A percentile compares a stretch with the other conserved stretches of the same genome.
phyloP scores from a whole-genome alignment of 257 asterid species.

The Petunia axillaris region DNA sequence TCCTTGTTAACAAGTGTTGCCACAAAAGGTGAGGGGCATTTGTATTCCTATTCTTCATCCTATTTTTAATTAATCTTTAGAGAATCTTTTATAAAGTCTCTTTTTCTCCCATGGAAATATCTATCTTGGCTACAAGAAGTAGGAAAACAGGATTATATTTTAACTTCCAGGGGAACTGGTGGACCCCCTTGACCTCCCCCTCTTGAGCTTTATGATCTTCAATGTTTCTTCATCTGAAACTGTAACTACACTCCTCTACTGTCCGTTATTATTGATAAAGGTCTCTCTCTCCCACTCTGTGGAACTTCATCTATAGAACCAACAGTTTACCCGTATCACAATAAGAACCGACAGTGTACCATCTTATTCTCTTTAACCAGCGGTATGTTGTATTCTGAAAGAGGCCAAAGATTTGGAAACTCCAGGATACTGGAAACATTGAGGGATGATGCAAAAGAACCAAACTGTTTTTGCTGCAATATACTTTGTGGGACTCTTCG shows the following conservation, averaged over 20 bases:
- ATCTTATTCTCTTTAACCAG: conserved; percentile 16
- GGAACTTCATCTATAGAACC: not conserved
- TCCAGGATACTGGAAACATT: not conserved
- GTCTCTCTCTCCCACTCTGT: not conserved
- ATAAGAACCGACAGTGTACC: not conserved
- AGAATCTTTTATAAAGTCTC: not conserved
- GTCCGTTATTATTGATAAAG: conserved; percentile 7
- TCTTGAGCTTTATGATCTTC: not conserved
- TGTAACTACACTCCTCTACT: conserved; percentile 7
- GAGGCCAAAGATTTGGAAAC: not conserved
- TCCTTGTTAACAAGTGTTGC: conserved; percentile 92
- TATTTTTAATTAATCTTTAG: conserved; percentile 9
- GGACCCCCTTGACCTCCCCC: not conserved
- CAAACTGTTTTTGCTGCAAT: not conserved
- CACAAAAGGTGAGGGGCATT: conserved; percentile 65
- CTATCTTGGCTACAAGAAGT: not conserved
- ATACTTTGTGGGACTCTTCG: not conserved
- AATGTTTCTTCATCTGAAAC: conserved; percentile 19
- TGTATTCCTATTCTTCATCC: not conserved
- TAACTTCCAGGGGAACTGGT: not conserved
- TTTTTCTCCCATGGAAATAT: conserved; percentile 10
- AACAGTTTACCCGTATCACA: too few relatives aligned
- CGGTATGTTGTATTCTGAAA: not conserved
- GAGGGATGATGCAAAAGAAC: not conserved
- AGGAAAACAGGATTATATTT: not conserved